Evolutionary conservation across 345 rosid genomes (phyloP), one percentile per base, ranked within the genome.

Genomic region (Rhodomyrtus tomentosa): DNA sequence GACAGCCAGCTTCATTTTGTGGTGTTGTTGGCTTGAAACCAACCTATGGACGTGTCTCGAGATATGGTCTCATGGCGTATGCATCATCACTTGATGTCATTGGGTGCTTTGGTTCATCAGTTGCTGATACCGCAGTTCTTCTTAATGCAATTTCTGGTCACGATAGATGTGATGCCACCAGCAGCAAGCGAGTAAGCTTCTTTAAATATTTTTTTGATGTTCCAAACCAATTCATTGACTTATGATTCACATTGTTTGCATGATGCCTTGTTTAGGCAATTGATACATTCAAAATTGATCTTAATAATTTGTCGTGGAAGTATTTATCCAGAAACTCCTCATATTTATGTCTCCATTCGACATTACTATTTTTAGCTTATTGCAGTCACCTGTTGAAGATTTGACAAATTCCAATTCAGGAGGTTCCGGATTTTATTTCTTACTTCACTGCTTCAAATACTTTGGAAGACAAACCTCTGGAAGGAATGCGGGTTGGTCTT

Each of bases 21-120:
- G 99, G 98, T 52, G 98, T 96, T 85, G 99, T 95, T 84, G 99
- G 99, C 32, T 81, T 96, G 85, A 95, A 96, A 89, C 99, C 98
- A 11, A 95, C 96, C 14, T 96, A 96, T 85, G 99, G 99, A 8
- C 98, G 99, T 82, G 98, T 96, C 56, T 96, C 98, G 22, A 92
- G 98, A 90, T 96, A 89, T 85, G 99, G 98, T 40, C 99, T 96
- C 83, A 96, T 96, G 95, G 95, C 98, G 2, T 95, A 95, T 92
- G 98, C 99, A 4, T 96, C 98, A 10, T 95, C 98, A 1, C 94
- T 96, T 54, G 98, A 95, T 91, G 99, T 93, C 81, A 94, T 96
- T 32, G 99, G 98, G 22, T 96, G 99, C 88, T 92, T 96, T 81
- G 95, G 96, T 11, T 92, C 96, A 55, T 91, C 98, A 5, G 98